Evolutionary conservation across 2,329 filamentous ascomycete genomes (phyloP).

Genomic region (Arachnopeziza araneosa): DNA sequence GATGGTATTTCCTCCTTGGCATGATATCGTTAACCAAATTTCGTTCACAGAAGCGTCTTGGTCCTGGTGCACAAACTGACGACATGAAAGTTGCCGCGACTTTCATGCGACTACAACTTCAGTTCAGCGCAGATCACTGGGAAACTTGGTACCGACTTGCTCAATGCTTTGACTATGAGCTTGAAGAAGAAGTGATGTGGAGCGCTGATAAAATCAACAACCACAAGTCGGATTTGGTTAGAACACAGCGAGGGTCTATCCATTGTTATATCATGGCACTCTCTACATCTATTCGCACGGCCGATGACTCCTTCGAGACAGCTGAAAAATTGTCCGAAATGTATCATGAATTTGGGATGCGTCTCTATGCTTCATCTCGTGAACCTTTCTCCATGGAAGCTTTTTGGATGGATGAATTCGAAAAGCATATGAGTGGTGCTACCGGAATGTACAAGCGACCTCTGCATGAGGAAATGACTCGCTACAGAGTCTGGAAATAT

Average conservation of each 20-base stretch:
- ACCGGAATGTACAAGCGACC: constrained; percentile 51
- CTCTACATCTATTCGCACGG: constrained; percentile 52
- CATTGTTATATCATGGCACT: constrained; percentile 58
- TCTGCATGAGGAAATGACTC: constrained; percentile 51
- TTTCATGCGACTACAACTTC: constrained; percentile 34
- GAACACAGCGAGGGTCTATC: constrained; percentile 32
- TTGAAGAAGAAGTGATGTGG: constrained; percentile 37
- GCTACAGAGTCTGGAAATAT: constrained; percentile 60
- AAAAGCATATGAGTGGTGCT: constrained; percentile 52
- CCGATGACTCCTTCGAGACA: constrained; percentile 47
- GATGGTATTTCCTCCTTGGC: constrained; percentile 90
- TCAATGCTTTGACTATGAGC: constrained; percentile 35
- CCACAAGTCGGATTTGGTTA: constrained; percentile 30
- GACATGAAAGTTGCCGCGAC: constrained; percentile 33
- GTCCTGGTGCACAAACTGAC: constrained; percentile 32
- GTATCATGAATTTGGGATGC: constrained; percentile 62
- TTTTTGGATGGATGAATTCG: constrained; percentile 56
- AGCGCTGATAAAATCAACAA: constrained; percentile 37
- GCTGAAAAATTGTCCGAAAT: constrained; percentile 56
- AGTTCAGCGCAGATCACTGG: constrained; percentile 34
- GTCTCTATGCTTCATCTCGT: constrained; percentile 63
- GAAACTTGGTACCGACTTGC: constrained; percentile 38
- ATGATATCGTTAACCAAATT: constrained; percentile 87
- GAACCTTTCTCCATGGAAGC: constrained; percentile 64
- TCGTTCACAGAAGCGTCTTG: constrained; percentile 32